phyloP scores from a whole-genome alignment of 2,329 filamentous ascomycete species.

The Fonsecaea pedrosoi region DNA sequence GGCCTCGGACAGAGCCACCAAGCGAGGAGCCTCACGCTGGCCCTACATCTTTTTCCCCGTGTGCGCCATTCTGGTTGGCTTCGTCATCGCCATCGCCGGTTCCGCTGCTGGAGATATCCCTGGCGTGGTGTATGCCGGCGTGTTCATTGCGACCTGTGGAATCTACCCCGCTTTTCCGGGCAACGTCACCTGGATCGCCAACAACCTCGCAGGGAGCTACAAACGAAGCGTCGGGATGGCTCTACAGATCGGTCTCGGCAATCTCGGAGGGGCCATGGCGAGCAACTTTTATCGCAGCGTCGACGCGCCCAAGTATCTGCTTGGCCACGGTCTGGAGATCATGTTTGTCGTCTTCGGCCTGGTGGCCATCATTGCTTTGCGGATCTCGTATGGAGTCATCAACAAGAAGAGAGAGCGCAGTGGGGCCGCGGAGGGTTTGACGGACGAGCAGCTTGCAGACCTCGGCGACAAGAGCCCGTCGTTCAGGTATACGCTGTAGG shows the following conservation, averaged over 20 bases:
- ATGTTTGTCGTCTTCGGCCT: conserved; percentile 58
- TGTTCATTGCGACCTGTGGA: conserved; percentile 56
- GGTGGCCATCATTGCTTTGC: conserved; percentile 52
- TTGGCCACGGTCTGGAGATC: conserved; percentile 60
- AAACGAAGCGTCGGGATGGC: conserved; percentile 68
- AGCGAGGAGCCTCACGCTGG: conserved; percentile 46
- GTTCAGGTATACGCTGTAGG: conserved; percentile 66
- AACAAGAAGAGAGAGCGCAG: conserved; percentile 64
- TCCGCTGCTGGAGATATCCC: conserved; percentile 45
- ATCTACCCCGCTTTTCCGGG: conserved; percentile 56
- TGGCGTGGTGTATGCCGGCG: conserved; percentile 56
- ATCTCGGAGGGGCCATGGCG: conserved; percentile 62
- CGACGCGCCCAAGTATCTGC: conserved; percentile 58
- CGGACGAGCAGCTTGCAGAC: conserved; percentile 62
- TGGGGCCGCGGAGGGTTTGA: conserved; percentile 51
- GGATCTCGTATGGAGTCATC: conserved; percentile 61
- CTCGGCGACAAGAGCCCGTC: conserved; percentile 68
- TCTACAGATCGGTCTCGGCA: conserved; percentile 62
- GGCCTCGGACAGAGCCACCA: conserved; percentile 63
- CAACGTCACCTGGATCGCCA: conserved; percentile 63
- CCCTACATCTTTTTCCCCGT: conserved; percentile 65
- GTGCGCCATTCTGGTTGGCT: conserved; percentile 62
- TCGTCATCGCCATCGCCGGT: conserved; percentile 57
- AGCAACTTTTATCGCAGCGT: conserved; percentile 71
- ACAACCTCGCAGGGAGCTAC: conserved; percentile 64